phyloP scores from a whole-genome alignment of 306 rosid species.

The Trichosanthes truncata region DNA sequence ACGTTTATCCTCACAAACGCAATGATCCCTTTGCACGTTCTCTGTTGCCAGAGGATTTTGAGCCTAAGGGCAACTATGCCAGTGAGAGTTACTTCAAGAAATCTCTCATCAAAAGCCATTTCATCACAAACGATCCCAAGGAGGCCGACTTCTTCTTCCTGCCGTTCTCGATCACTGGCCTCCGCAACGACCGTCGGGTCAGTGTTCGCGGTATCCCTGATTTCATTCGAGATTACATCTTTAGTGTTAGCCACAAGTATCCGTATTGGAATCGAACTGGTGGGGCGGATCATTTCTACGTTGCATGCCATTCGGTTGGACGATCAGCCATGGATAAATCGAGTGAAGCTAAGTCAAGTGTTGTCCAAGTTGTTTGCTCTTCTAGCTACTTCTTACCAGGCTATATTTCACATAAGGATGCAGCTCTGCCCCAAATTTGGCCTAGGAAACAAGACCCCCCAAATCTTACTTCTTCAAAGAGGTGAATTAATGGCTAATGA shows the following conservation, averaged over 20 bases:
- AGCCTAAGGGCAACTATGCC: conserved; percentile 79
- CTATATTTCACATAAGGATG: conserved; percentile 62
- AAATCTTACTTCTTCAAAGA: conserved; percentile 41
- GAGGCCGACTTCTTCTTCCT: conserved; percentile 71
- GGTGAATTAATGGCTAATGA: conserved; percentile 24
- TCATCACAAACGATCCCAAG: conserved; percentile 47
- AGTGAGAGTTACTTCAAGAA: conserved; percentile 85
- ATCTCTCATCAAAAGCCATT: conserved; percentile 46
- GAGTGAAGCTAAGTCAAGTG: conserved; percentile 39
- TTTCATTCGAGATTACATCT: conserved; percentile 53
- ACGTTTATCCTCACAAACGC: conserved; percentile 67
- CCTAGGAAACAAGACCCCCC: conserved; percentile 50
- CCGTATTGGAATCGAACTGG: conserved; percentile 61
- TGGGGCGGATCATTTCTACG: conserved; percentile 74
- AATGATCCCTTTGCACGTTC: conserved; percentile 62
- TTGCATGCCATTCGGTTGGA: conserved; percentile 82
- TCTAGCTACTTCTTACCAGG: conserved; percentile 56
- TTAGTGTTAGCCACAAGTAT: conserved; percentile 38
- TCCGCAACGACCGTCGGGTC: conserved; percentile 56
- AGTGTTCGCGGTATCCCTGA: conserved; percentile 57
- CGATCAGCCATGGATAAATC: conserved; percentile 63
- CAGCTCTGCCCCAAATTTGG: conserved; percentile 71
- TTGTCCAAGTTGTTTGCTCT: conserved; percentile 71
- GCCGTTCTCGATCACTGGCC: conserved; percentile 74
- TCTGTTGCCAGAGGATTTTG: conserved; percentile 43